Conservation (phyloP, 768 basidiomycete species). For the Jaapia argillacea region DNA sequence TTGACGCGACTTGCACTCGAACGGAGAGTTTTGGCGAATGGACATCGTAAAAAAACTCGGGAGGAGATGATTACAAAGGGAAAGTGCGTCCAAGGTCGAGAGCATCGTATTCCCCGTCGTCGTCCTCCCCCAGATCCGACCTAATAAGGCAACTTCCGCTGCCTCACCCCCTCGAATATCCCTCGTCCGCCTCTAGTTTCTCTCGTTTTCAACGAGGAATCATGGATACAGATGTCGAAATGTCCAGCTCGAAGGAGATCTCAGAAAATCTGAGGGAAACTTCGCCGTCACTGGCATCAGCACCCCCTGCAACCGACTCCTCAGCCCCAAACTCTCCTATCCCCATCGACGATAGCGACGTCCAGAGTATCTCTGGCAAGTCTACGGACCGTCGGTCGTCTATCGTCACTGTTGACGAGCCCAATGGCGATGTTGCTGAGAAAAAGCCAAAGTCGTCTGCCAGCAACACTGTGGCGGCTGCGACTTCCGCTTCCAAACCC, state of each 20-base stretch:
- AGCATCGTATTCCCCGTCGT: slow-evolving; percentile 6
- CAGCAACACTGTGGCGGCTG: slow-evolving; percentile 10
- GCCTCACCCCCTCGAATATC: slow-evolving; percentile 7
- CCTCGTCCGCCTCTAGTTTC: slow-evolving; percentile 2
- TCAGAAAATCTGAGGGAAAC: background rate
- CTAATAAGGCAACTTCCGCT: slow-evolving; percentile 19
- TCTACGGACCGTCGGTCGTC: too few species aligned
- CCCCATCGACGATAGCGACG: background rate
- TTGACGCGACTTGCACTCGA: slow-evolving; percentile 2
- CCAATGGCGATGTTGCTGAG: background rate
- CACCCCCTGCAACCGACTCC: slow-evolving; percentile 2
- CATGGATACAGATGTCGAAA: slow-evolving; percentile 8
- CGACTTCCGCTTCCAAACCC: slow-evolving; percentile 15
- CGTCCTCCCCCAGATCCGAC: slow-evolving; percentile 19
- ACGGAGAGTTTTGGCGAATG: slow-evolving; percentile 8
- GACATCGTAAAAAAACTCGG: too few species aligned
- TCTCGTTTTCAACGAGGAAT: background rate
- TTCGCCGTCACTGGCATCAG: slow-evolving; percentile 4
- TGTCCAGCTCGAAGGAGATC: background rate
- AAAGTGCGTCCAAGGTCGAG: too few species aligned
- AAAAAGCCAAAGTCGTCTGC: slow-evolving; percentile 4
- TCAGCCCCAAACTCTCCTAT: background rate
- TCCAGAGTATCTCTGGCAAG: background rate
- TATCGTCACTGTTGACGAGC: too few species aligned
- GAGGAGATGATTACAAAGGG: too few species aligned